Evolutionary conservation across 1,139 yeast genomes (phyloP), one percentile per base, ranked within the genome.

Genomic region (Blastobotrys aristatus): DNA sequence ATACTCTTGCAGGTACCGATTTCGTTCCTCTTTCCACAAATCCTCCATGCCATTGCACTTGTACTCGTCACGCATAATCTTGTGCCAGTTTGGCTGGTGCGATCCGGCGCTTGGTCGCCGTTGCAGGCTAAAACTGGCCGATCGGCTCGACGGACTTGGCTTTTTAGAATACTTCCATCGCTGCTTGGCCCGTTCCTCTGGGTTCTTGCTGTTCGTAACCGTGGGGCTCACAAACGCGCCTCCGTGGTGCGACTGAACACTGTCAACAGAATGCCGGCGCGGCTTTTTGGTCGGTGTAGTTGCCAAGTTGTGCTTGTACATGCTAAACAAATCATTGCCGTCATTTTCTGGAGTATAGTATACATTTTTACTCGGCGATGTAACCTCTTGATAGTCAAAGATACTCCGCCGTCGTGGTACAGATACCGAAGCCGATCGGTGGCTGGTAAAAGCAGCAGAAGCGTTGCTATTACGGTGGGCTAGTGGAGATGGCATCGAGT

Each of bases 11-110:
- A 59, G 37, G 36, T 58, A 58, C 39, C 49, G 43, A 38, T 50
- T 51, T 2, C 65, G 54, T 42, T 61, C 63, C n/a, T 51, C 57
- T 17, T 57, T 44, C 65, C 65, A 61, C 10, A 51, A 38, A 14
- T 53, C 53, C 16, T 60, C 62, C 38, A 50, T 50, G 10, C 63
- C 64, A 30, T 49, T 47, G 32, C 33, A 45, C 29, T 50, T 48
- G 45, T 60, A 60, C 40, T 58, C 58, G 14, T 52, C 51, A 8
- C 64, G 51, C 52, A 61, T 49, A 20, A 59, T 47, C 14, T 59
- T 52, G 41, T 61, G 63, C 65, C 64, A 60, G 30, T 53, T 46
- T 3, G 64, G 64, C 27, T 57, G 59, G 8, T 35, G 38, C 10
- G 48, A 37, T 41, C 54, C 56, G 56, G 20, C 47, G 31, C 29